Base-by-base conservation (phyloP, 2,329 filamentous ascomycete genomes). In the Fusarium phyllophilum region DNA sequence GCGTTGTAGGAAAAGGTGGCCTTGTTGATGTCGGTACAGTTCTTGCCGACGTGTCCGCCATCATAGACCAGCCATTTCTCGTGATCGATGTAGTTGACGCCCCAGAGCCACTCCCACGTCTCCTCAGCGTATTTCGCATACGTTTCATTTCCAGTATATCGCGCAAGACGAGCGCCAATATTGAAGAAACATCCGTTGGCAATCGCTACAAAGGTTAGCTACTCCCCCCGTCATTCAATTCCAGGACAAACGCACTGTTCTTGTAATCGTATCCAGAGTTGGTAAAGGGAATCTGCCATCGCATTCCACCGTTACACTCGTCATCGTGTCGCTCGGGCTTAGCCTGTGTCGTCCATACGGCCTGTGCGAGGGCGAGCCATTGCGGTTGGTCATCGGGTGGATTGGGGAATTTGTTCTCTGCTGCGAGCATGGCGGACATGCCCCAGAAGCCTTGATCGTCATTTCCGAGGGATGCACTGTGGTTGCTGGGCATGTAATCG, bases 211-310 rank as follows among this genome's bases (percentile, higher is more conserved):
- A 14, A 66, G 38, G 57, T 76, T 60, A 51, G 48, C 20, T 29
- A 54, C 5, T 2, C 10, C 14, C 20, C 17, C 2, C 36, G 10
- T 1, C 8, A 3, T 11, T 24, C 3, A 48, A 22, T 20, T 8
- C 20, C 12, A 4, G 5, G 20, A 11, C 41, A n/a, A 34, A 80
- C 82, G 38, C 80, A 86, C 85, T 87, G 78, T 91, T 91, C 81
- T 91, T 96, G 85, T 95, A 95, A 78, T 91, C 88, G 81, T 93
- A 96, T 31, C 94, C 94, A 36, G 85, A 87, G 78, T 95, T 94
- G 74, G 92, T 91, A 3, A 89, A 85, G 64, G 91, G 93, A 68
- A 96, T 92, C 84, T 96, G 93, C 92, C 93, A 94, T 76, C 92
- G 86, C 75, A 95, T 79, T 15, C 93, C 93, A 73, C 93, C 93